phyloP scores from a whole-genome alignment of 108 stramenopile species.

The Chaetoceros tenuissimus region DNA sequence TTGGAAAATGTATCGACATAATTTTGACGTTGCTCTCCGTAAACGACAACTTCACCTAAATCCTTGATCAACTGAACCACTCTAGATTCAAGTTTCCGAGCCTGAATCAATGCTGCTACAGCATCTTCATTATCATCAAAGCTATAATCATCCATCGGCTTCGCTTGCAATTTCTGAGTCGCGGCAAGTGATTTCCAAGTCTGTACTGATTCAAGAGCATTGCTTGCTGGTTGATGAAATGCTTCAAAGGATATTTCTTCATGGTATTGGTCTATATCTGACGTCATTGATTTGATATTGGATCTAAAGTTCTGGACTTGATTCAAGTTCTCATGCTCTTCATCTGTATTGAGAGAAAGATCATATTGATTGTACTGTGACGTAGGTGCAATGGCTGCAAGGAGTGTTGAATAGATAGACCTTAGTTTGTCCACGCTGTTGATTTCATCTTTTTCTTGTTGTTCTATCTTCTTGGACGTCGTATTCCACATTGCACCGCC shows the following conservation, averaged over 20 bases:
- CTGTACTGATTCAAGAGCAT: neutral
- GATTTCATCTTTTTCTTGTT: too few relatives aligned
- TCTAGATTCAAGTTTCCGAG: slow-evolving; percentile 18
- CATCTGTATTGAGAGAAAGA: neutral
- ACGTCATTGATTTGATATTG: neutral
- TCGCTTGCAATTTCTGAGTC: too few relatives aligned
- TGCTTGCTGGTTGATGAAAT: neutral
- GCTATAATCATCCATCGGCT: neutral
- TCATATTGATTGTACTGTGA: neutral
- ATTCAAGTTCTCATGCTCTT: neutral
- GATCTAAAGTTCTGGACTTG: neutral
- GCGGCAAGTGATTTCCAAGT: neutral
- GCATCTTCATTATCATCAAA: neutral
- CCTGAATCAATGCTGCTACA: slow-evolving; percentile 24
- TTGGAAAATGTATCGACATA: neutral
- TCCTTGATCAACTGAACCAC: slow-evolving; percentile 23
- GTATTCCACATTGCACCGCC: too few relatives aligned
- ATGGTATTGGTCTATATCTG: neutral
- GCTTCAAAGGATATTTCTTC: neutral
- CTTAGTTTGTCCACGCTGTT: too few relatives aligned
- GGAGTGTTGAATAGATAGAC: neutral
- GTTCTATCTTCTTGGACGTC: too few relatives aligned
- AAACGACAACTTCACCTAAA: slow-evolving; percentile 36
- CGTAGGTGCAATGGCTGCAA: neutral
- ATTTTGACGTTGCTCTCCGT: slow-evolving; percentile 3